Conservation (phyloP, 2,329 filamentous ascomycete species). For the Phaeosphaeria sp. region DNA sequence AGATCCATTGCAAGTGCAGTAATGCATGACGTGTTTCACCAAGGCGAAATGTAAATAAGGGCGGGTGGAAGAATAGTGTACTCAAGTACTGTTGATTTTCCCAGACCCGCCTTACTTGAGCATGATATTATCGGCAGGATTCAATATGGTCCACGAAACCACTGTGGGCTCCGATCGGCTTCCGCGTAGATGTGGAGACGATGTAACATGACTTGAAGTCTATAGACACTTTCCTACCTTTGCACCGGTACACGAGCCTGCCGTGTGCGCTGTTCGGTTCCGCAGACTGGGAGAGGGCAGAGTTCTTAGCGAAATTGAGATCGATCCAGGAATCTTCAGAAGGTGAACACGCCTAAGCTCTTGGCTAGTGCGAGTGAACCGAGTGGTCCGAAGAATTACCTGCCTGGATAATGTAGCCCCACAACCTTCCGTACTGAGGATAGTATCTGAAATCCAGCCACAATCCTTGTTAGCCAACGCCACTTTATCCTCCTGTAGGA, state of each 20-base stretch:
- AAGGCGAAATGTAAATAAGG: neutral
- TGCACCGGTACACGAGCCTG: neutral
- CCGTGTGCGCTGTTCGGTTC: neutral
- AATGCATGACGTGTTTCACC: neutral
- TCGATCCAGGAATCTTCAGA: neutral
- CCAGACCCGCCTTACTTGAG: neutral
- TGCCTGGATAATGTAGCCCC: slow-evolving; percentile 2
- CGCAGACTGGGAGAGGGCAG: neutral
- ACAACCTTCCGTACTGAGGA: slow-evolving; percentile 6
- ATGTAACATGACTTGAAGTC: neutral
- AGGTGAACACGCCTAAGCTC: neutral
- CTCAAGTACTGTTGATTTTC: neutral
- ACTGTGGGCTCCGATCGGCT: neutral
- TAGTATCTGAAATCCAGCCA: neutral
- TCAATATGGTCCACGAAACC: neutral
- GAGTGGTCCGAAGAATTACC: neutral
- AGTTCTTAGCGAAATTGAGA: neutral
- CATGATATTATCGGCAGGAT: neutral
- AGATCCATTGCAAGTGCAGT: neutral
- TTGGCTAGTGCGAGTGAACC: neutral
- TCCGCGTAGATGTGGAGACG: neutral
- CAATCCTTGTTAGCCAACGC: neutral
- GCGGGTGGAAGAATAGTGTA: neutral
- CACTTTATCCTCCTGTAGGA: neutral
- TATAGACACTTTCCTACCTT: neutral